Evolutionary conservation across 208 protist species (phyloP), one percentile per base, ranked within the genome.

Genomic region (Angomonas ambiguus): DNA sequence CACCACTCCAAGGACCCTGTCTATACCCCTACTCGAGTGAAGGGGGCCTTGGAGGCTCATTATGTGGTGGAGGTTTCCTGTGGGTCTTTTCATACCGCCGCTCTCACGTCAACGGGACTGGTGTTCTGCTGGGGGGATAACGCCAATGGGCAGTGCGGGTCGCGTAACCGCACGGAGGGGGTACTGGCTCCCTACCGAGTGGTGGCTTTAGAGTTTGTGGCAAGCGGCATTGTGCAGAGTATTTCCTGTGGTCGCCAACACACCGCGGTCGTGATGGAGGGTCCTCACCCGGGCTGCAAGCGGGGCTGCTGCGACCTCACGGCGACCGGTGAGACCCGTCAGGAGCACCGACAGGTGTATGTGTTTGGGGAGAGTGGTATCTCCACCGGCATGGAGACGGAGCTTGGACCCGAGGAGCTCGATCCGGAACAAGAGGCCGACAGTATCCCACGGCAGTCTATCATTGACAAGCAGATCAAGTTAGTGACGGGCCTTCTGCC

Each of bases 121-220:
- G 78, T 95, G 16, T 95, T 87, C 71, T 91, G 85, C 76, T 95
- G 90, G 87, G 90, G 90, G 62, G 90, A 95, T 74, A 95, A 95
- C 59, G 77, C 79, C 10, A 83, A 73, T 51, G 82, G 86, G 53
- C 85, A 91, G 77, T 92, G 84, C 55, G 89, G 85, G 16, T 5
- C 20, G 6, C 31, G 22, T 18, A 65, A 28, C 31, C 51, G 25
- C 32, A 60, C 76, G 0, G 85, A 94, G 67, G 69, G 79, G 20
- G 82, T 94, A 35, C 87, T 78, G 3, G 70, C 75, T 1, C 88
- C 88, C 4, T 88, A 82, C 51, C 82, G 83, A 8, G 87, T 95
- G 22, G 72, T 88, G 13, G 83, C 74, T 6, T 83, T 95, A 8
- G 85, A 91, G 73, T 90, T 86, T 67, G 76, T 95, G 5, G 90